Conservation (phyloP, 306 rosid genomes). For the Gleditsia sinensis region DNA sequence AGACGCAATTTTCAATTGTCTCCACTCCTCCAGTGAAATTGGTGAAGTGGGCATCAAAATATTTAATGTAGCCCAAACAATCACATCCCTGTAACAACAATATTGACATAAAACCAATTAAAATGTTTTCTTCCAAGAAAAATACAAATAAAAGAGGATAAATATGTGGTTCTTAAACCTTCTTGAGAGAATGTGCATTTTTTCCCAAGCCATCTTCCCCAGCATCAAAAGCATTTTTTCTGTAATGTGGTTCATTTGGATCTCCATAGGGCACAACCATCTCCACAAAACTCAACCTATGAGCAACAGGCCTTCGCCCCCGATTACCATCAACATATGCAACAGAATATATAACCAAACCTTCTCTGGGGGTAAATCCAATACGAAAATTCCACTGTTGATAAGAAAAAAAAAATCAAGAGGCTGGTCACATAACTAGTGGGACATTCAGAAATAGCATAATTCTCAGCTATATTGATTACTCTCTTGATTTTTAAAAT, state of each 20-base stretch:
- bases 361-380: constrained; percentile 87
- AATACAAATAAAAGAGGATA: constrained; percentile 20
- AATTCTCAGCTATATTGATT: background rate
- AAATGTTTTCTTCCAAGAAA: constrained; percentile 3
- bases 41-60: constrained; percentile 83
- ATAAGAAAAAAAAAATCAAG: constrained; percentile 23
- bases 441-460: constrained; percentile 12
- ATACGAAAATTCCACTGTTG: constrained; percentile 82
- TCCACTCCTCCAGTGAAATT: constrained; percentile 83
- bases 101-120: constrained; percentile 30
- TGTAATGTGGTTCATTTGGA: constrained; percentile 82
- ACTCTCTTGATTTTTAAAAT: background rate
- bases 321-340: constrained; percentile 85
- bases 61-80: constrained; percentile 78
- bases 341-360: constrained; percentile 75
- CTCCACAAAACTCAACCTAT: constrained; percentile 86
- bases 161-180: constrained; percentile 42
- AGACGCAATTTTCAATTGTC: constrained; percentile 75
- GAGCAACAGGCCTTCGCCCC: constrained; percentile 85
- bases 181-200: constrained; percentile 84
- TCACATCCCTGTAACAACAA: constrained; percentile 66
- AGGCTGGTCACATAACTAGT: constrained; percentile 3
- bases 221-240: constrained; percentile 82
- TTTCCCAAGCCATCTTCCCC: constrained; percentile 90
- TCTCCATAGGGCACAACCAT: constrained; percentile 93